These are phyloP conservation scores for cucumber (Cucumis sativus) DNA, from an alignment of 306 rosid species.

Conservation along the genomic window DNA sequence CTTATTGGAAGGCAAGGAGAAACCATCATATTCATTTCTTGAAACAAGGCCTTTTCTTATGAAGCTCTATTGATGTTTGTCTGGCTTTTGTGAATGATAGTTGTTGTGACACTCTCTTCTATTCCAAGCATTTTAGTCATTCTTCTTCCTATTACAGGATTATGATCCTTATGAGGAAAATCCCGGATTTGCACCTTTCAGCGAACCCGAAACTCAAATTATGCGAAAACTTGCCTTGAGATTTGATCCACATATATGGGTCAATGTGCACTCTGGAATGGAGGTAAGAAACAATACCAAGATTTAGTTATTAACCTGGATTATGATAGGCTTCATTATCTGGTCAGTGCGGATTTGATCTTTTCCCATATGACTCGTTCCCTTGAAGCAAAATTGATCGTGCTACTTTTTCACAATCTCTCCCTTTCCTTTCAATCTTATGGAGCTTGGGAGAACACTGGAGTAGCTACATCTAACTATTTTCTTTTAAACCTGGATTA, in stretches of 20 bases:
- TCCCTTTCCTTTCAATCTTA: slow-evolving; percentile 3
- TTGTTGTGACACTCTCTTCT: neutral
- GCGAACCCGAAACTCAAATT: slow-evolving; percentile 96
- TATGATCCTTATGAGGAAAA: slow-evolving; percentile 98
- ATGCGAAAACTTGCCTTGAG: slow-evolving; percentile 82
- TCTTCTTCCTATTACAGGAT: slow-evolving; percentile 40
- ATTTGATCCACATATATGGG: slow-evolving; percentile 91
- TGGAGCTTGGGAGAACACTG: slow-evolving; percentile 17
- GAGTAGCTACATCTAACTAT: slow-evolving; percentile 33
- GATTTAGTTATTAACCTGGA: neutral
- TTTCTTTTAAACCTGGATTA: too few species aligned
- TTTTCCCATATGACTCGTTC: slow-evolving; percentile 85
- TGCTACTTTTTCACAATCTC: slow-evolving; percentile 29
- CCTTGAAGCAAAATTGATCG: slow-evolving; percentile 70
- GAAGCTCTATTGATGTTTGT: neutral
- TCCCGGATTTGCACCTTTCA: slow-evolving; percentile 83
- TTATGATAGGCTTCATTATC: slow-evolving; percentile 50
- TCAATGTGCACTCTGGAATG: slow-evolving; percentile 98
- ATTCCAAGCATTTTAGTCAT: slow-evolving; percentile 6
- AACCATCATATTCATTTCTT: neutral
- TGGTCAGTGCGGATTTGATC: slow-evolving; percentile 68
- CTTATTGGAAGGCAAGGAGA: neutral
- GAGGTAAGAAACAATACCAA: slow-evolving; percentile 34
- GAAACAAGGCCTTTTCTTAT: neutral
- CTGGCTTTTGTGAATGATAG: neutral